phyloP scores from a whole-genome alignment of 768 basidiomycete species.

The Lentinula lateritia region DNA sequence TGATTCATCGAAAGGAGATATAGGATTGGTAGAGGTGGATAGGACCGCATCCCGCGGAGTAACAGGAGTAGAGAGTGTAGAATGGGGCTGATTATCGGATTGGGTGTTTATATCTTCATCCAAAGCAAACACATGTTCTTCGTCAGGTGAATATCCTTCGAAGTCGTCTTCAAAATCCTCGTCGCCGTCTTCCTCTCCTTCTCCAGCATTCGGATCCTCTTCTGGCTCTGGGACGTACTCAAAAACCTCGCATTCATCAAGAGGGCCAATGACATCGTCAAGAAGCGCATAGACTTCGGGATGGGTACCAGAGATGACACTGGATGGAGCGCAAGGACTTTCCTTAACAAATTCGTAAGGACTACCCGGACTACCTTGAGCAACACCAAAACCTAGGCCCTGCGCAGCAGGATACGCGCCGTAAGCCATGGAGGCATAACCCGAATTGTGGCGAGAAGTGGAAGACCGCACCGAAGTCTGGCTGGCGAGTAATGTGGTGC shows the following conservation, averaged over 20 bases:
- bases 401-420: constrained; percentile 5
- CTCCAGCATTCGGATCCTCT: constrained; percentile 88
- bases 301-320: constrained; percentile 78
- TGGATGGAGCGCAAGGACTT: constrained; percentile 67
- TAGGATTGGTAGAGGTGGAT: constrained; percentile 28
- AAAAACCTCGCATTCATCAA: constrained; percentile 92
- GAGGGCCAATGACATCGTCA: constrained; percentile 76
- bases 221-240: constrained; percentile 91
- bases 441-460: constrained; percentile 39
- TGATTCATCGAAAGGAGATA: constrained; percentile 26
- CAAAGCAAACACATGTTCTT: constrained; percentile 71
- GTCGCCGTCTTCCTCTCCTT: constrained; percentile 76
- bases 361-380: not conserved
- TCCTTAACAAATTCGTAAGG: constrained; percentile 52
- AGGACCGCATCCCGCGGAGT: constrained; percentile 28
- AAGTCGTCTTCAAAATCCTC: constrained; percentile 60
- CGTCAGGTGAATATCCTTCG: constrained; percentile 57
- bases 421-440: not conserved
- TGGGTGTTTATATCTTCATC: constrained; percentile 47
- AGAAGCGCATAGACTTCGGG: constrained; percentile 84
- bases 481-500: constrained; percentile 67
- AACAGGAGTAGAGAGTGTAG: constrained; percentile 14
- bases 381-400: not conserved
- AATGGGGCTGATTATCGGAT: constrained; percentile 19
- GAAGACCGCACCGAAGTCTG: constrained; percentile 33